These are phyloP conservation scores for Achaetomiella virescens DNA, from an alignment of 495 filamentous ascomycete species.

Conservation along the genomic window DNA sequence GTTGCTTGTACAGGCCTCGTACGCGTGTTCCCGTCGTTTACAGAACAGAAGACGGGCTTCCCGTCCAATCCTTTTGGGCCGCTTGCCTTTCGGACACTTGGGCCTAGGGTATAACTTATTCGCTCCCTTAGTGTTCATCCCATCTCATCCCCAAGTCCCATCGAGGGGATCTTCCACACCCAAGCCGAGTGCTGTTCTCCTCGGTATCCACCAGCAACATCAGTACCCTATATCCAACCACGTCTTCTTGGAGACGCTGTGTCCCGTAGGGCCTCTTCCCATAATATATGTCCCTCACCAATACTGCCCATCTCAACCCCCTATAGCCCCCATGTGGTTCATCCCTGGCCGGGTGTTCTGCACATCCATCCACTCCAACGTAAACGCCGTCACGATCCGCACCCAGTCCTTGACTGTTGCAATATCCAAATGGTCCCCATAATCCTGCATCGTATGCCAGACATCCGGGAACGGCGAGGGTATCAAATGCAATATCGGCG, in stretches of 20 bases:
- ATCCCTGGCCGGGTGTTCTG: slow-evolving; percentile 20
- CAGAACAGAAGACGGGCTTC: too few species aligned
- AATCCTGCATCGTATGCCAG: slow-evolving; percentile 77
- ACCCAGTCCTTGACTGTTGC: slow-evolving; percentile 80
- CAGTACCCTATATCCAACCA: neutral
- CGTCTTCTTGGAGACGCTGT: neutral
- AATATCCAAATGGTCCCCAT: slow-evolving; percentile 75
- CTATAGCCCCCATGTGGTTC: neutral
- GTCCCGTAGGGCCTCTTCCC: neutral
- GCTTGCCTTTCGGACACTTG: too few species aligned
- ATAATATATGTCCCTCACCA: too few species aligned
- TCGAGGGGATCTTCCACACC: neutral
- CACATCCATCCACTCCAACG: slow-evolving; percentile 74
- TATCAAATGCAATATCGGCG: slow-evolving; percentile 78
- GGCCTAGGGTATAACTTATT: too few species aligned
- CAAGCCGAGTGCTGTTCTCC: slow-evolving; percentile 2
- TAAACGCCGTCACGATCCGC: slow-evolving; percentile 69
- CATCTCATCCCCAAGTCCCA: neutral
- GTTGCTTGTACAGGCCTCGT: too few species aligned
- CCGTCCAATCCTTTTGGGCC: too few species aligned
- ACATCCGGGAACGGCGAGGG: slow-evolving; percentile 69
- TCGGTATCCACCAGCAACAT: neutral
- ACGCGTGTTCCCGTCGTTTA: too few species aligned
- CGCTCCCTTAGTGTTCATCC: neutral
- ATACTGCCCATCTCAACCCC: neutral